These are phyloP conservation scores for Cercospora zeina DNA, from an alignment of 2,329 filamentous ascomycete species.

Conservation along the genomic window DNA sequence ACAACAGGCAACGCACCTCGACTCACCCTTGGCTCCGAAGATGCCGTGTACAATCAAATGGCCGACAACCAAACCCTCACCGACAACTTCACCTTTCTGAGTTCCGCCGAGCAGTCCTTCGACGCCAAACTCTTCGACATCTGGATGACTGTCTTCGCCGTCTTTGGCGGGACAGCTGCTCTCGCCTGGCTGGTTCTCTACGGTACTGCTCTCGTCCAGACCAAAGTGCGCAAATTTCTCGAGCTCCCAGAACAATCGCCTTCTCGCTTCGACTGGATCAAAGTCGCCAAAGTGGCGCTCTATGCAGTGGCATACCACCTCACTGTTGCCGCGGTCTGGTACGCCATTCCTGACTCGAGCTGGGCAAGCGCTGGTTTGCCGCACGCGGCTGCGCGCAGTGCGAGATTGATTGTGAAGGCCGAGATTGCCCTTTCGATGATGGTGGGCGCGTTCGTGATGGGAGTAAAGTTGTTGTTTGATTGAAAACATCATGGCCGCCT, in stretches of 20 bases:
- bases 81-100: neutral
- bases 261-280: neutral
- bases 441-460: neutral
- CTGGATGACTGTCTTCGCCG: slow-evolving; percentile 13
- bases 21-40: neutral
- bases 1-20: neutral
- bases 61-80: neutral
- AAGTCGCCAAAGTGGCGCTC: neutral
- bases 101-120: neutral
- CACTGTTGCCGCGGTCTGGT: neutral
- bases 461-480: neutral
- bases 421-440: neutral
- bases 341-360: slow-evolving; percentile 4
- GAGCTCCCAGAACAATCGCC: neutral
- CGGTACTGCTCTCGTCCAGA: neutral
- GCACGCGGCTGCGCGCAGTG: slow-evolving; percentile 1
- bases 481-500: neutral
- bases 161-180: slow-evolving; percentile 5
- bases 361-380: slow-evolving; percentile 1
- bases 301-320: slow-evolving; percentile 3
- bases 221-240: neutral
- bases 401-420: neutral
- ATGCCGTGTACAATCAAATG: neutral
- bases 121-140: neutral
- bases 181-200: slow-evolving; percentile 4